These are phyloP conservation scores for Colletotrichum ledebouriae DNA, from an alignment of 2,329 filamentous ascomycete species.

Conservation along the genomic window DNA sequence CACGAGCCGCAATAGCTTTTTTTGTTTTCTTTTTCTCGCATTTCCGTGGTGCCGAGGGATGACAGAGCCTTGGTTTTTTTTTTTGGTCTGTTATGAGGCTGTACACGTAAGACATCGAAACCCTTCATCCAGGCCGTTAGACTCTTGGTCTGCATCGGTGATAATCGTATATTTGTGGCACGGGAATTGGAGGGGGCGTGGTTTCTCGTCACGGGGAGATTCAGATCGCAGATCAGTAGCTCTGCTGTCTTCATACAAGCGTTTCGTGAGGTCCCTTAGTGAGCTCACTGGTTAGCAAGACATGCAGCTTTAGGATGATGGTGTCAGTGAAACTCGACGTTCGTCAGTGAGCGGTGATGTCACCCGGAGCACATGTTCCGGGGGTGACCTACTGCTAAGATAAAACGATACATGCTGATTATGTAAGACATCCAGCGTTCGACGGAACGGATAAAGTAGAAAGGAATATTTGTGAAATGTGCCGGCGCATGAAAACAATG, in stretches of 20 bases:
- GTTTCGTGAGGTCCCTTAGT: neutral
- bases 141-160: constrained; percentile 11
- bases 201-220: neutral
- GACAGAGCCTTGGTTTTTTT: too few relatives aligned
- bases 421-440: constrained; percentile 1
- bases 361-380: constrained; percentile 21
- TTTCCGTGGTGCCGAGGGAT: too few relatives aligned
- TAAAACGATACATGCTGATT: neutral
- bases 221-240: neutral
- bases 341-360: constrained; percentile 23
- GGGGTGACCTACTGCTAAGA: constrained; percentile 11
- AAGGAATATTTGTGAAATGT: neutral
- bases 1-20: neutral
- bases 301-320: neutral
- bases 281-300: neutral
- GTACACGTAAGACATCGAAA: neutral
- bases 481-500: constrained; percentile 24
- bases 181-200: neutral
- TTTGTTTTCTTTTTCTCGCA: too few relatives aligned
- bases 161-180: neutral
- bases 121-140: constrained; percentile 16
- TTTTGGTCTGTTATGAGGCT: neutral
- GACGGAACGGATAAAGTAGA: neutral
- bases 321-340: too few relatives aligned
- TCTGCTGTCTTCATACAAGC: neutral